These are phyloP conservation scores for Phytophthora macrochlamydospora DNA, from an alignment of 352 stramenopile genomes.

Conservation along the genomic window DNA sequence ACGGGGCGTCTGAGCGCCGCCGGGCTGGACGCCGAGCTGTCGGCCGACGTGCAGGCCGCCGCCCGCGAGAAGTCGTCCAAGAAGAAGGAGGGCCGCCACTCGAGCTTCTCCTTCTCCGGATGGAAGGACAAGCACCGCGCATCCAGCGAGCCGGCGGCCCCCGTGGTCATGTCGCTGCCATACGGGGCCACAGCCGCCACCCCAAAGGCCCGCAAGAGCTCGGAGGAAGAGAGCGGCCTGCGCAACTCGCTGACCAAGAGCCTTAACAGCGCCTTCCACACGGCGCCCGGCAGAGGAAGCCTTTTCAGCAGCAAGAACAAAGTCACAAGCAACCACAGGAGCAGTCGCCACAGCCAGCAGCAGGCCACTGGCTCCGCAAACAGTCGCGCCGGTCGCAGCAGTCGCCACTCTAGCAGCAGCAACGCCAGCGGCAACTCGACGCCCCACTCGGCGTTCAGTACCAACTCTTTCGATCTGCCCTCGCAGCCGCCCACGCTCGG, in stretches of 20 bases:
- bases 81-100: slow-evolving; percentile 56
- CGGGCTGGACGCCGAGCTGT: slow-evolving; percentile 34
- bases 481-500: slow-evolving; percentile 35
- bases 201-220: slow-evolving; percentile 28
- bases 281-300: slow-evolving; percentile 23
- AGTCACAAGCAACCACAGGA: slow-evolving; percentile 7
- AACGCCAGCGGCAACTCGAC: not conserved
- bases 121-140: slow-evolving; percentile 56
- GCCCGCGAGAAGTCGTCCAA: slow-evolving; percentile 31
- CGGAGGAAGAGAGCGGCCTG: slow-evolving; percentile 15
- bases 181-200: slow-evolving; percentile 44
- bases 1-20: slow-evolving; percentile 30
- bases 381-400: slow-evolving; percentile 8
- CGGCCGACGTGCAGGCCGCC: slow-evolving; percentile 37
- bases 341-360: not conserved
- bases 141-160: slow-evolving; percentile 23
- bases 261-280: slow-evolving; percentile 30
- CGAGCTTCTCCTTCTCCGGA: slow-evolving; percentile 57
- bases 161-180: slow-evolving; percentile 45
- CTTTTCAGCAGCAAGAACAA: slow-evolving; percentile 27
- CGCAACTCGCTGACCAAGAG: slow-evolving; percentile 34
- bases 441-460: slow-evolving; percentile 24
- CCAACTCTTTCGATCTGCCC: slow-evolving; percentile 25
- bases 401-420: slow-evolving; percentile 18
- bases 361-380: not conserved